Base-by-base conservation (phyloP, 176 grass and related monocot genomes). In the Alopecurus myosuroides region DNA sequence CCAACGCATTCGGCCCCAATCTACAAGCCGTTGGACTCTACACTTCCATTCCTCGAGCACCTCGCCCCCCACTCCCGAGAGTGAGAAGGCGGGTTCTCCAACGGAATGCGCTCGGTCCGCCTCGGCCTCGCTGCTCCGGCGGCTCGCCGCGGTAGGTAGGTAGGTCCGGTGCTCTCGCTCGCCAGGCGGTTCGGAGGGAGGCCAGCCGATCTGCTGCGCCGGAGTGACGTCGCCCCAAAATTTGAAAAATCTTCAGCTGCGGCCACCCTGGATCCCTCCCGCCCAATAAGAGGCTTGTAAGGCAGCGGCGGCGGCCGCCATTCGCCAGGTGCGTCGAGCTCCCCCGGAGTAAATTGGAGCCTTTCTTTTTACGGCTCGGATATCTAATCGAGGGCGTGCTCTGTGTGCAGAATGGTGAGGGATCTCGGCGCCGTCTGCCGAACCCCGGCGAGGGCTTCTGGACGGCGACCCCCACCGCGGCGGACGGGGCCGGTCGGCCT, bases 331-430 rank as follows among this genome's bases (percentile, higher is more conserved):
- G 37, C 37, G 37, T 39, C 37, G 37, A 39, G 37, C 37, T 39
- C 37, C 37, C 37, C 37, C 5, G 37, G 37, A 39, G n/a, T n/a
- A n/a, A n/a, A n/a, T n/a, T n/a, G n/a, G n/a, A n/a, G n/a, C n/a
- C n/a, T n/a, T n/a, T n/a, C n/a, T 39, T 39, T 39, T 39, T 4
- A 39, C 37, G 37, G 37, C 7, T 39, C 37, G 4, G 37, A 39
- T 39, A 39, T 39, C n/a, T n/a, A n/a, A n/a, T 39, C 7, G 37
- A 39, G 37, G 37, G 37, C 7, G 37, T 39, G 37, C 37, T 39
- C 37, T 39, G 37, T 39, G 37, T 39, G 37, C 37, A 90, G 84
- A 62, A 94, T 94, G 93, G 65, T 92, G 87, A 70, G 90, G 78
- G 88, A 94, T 84, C 64, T 86, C 82, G 74, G 45, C 61, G 61